A percentile compares a stretch with the other conserved stretches of the same genome.
Conservation (phyloP, 164 flowering plant genomes). For the Stephania japonica region DNA sequence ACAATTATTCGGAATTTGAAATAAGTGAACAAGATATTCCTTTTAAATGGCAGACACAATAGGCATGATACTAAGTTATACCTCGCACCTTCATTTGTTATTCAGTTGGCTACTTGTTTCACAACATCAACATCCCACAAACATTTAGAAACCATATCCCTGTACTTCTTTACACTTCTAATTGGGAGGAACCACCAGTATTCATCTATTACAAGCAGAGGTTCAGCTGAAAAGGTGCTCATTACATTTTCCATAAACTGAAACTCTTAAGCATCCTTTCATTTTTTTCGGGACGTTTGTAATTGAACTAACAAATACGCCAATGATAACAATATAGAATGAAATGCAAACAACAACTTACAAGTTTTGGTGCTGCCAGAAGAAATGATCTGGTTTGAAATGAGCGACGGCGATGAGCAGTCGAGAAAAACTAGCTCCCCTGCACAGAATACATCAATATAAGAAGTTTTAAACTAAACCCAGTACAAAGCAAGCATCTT, state of each 20-base stretch:
- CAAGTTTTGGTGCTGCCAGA: conserved; percentile 65
- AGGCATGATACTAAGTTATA: neutral
- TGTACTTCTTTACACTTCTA: too few species aligned
- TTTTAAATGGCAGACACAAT: neutral
- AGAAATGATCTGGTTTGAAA: conserved; percentile 65
- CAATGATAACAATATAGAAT: neutral
- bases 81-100: neutral
- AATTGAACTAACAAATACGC: too few species aligned
- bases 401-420: conserved; percentile 47
- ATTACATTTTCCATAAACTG: too few species aligned
- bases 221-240: too few species aligned
- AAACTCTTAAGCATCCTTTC: too few species aligned
- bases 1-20: neutral
- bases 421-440: conserved; percentile 83
- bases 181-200: too few species aligned
- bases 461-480: neutral
- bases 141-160: too few species aligned
- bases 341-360: conserved; percentile 27
- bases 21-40: neutral
- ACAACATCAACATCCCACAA: neutral
- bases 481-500: too few species aligned
- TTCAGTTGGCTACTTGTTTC: neutral
- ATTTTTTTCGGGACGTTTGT: too few species aligned
- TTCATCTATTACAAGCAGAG: neutral
- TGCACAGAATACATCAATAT: conserved; percentile 20